These are phyloP conservation scores for Priceomyces haplophilus DNA, from an alignment of 805 yeast species.

Conservation along the genomic window DNA sequence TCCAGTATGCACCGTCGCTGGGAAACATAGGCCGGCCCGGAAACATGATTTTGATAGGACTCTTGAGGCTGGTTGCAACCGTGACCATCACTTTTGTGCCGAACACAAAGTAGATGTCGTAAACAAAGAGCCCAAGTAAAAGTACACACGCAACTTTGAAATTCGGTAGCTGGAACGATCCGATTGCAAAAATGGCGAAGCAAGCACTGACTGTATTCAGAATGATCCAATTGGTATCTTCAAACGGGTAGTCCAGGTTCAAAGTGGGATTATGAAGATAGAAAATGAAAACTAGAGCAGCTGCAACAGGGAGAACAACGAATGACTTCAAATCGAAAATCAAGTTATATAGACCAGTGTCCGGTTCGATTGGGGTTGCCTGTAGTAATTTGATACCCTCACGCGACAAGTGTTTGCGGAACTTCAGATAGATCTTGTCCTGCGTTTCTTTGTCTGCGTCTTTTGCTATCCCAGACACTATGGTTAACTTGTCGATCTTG, in stretches of 20 bases:
- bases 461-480: background rate
- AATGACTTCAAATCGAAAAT: conserved; percentile 21
- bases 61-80: conserved; percentile 53
- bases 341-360: conserved; percentile 16
- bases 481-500: conserved; percentile 10
- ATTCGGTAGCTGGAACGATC: conserved; percentile 35
- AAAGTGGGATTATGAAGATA: conserved; percentile 8
- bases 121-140: conserved; percentile 50
- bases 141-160: conserved; percentile 47
- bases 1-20: conserved; percentile 1
- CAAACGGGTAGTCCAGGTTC: conserved; percentile 6
- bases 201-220: conserved; percentile 42
- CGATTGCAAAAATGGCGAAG: conserved; percentile 44
- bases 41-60: conserved; percentile 51
- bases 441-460: conserved; percentile 1
- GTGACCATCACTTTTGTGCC: conserved; percentile 58
- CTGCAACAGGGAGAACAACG: conserved; percentile 14
- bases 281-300: conserved; percentile 6
- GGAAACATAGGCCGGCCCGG: conserved; percentile 27
- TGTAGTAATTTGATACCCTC: conserved; percentile 13
- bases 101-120: conserved; percentile 68
- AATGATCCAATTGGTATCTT: conserved; percentile 15
- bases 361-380: conserved; percentile 24
- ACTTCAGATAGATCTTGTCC: conserved; percentile 6
- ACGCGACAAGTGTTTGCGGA: conserved; percentile 10